A percentile compares a stretch with the other conserved stretches of the same genome.
Evolutionary conservation across 2,329 filamentous ascomycete genomes (phyloP).

Genomic region (Microdochium bolleyi): DNA sequence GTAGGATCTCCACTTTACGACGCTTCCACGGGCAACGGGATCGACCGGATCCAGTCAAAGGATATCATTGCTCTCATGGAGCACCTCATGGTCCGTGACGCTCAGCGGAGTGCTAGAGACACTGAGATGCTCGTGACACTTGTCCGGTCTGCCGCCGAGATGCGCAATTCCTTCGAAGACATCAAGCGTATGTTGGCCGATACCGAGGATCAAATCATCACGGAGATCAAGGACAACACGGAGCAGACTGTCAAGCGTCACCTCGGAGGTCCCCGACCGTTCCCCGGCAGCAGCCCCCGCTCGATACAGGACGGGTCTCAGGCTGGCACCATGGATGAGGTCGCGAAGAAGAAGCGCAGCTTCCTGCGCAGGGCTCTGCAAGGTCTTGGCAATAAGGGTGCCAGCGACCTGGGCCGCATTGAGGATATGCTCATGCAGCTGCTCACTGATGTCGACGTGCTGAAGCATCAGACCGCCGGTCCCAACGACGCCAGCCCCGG

Average conservation of each 20-base stretch:
- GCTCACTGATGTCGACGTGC: slow-evolving; percentile 80
- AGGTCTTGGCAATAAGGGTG: slow-evolving; percentile 79
- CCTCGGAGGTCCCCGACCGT: slow-evolving; percentile 78
- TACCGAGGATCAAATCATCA: slow-evolving; percentile 83
- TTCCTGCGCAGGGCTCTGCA: slow-evolving; percentile 93
- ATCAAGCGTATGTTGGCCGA: slow-evolving; percentile 89
- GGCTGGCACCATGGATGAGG: slow-evolving; percentile 45
- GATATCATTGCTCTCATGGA: slow-evolving; percentile 98
- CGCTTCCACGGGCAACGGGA: slow-evolving; percentile 74
- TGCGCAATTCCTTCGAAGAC: slow-evolving; percentile 93
- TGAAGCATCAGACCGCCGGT: slow-evolving; percentile 54
- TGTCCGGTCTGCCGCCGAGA: slow-evolving; percentile 88
- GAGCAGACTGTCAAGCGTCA: slow-evolving; percentile 77
- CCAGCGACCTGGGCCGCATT: slow-evolving; percentile 80
- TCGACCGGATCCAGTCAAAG: slow-evolving; percentile 89
- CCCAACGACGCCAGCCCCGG: slow-evolving; percentile 38
- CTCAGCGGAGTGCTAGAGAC: slow-evolving; percentile 89
- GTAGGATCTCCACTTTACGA: slow-evolving; percentile 89
- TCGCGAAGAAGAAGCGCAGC: slow-evolving; percentile 74
- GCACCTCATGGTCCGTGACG: slow-evolving; percentile 93
- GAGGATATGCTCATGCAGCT: slow-evolving; percentile 90
- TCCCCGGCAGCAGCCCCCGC: slow-evolving; percentile 58
- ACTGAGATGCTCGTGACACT: slow-evolving; percentile 94
- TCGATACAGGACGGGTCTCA: slow-evolving; percentile 50
- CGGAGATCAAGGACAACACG: slow-evolving; percentile 78